phyloP scores from a whole-genome alignment of 805 yeast genomes.

The Metschnikowia borealis region DNA sequence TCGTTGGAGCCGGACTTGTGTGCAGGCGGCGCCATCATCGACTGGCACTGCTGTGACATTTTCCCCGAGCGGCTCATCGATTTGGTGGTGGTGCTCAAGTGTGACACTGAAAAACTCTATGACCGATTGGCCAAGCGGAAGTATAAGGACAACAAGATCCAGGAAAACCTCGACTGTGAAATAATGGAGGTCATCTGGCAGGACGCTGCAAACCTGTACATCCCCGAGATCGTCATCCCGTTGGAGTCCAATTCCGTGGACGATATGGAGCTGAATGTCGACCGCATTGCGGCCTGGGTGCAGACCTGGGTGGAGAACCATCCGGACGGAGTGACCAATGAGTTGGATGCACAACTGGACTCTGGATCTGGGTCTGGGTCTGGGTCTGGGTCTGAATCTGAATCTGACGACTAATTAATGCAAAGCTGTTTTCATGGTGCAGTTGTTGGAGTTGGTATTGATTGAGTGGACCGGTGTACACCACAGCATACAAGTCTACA shows the following conservation, averaged over 20 bases:
- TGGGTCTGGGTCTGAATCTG: too few relatives aligned
- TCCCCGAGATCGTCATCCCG: slow-evolving; percentile 76
- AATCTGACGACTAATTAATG: too few relatives aligned
- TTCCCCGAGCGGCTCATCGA: slow-evolving; percentile 93
- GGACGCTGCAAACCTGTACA: slow-evolving; percentile 84
- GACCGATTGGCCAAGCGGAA: slow-evolving; percentile 75
- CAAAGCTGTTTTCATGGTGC: too few relatives aligned
- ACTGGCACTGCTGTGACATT: slow-evolving; percentile 97
- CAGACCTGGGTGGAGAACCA: slow-evolving; percentile 65
- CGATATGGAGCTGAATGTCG: slow-evolving; percentile 79
- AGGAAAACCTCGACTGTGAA: slow-evolving; percentile 93
- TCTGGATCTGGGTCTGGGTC: too few relatives aligned
- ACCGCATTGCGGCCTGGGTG: slow-evolving; percentile 70
- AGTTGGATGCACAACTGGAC: slow-evolving; percentile 21
- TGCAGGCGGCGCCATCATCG: slow-evolving; percentile 84
- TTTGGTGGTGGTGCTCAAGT: slow-evolving; percentile 81
- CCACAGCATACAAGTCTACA: too few relatives aligned
- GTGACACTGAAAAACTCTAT: slow-evolving; percentile 66
- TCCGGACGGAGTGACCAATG: slow-evolving; percentile 54
- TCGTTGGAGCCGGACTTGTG: slow-evolving; percentile 72
- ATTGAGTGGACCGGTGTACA: too few relatives aligned
- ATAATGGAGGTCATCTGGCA: slow-evolving; percentile 88
- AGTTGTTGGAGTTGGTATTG: too few relatives aligned
- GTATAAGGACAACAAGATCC: slow-evolving; percentile 76
- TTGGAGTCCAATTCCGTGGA: slow-evolving; percentile 68